phyloP scores from a whole-genome alignment of 2,329 filamentous ascomycete species.

The Metarhizium brunneum region DNA sequence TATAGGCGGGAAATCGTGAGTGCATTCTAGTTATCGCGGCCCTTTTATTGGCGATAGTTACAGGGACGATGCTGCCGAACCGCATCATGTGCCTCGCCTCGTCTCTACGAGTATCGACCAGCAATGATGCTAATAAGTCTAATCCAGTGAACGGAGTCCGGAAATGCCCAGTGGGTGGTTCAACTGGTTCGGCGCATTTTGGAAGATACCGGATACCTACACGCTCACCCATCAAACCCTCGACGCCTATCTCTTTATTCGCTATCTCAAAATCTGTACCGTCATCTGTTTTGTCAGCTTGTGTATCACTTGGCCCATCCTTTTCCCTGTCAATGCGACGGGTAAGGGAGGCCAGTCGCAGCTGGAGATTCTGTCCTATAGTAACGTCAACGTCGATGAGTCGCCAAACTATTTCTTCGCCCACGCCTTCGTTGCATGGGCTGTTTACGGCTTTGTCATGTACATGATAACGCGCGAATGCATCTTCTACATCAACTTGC shows the following conservation, averaged over 20 bases:
- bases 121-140: background rate
- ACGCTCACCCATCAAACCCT: constrained; percentile 80
- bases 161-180: constrained; percentile 46
- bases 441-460: constrained; percentile 81
- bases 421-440: constrained; percentile 70
- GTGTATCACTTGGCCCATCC: constrained; percentile 74
- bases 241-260: constrained; percentile 80
- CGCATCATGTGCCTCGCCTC: background rate
- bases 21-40: background rate
- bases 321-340: constrained; percentile 77
- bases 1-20: constrained; percentile 40
- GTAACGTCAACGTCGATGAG: constrained; percentile 37
- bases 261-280: constrained; percentile 69
- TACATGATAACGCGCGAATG: constrained; percentile 83
- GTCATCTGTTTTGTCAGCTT: constrained; percentile 74
- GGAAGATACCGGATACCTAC: constrained; percentile 62
- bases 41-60: no score
- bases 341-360: constrained; percentile 58
- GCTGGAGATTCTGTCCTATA: constrained; percentile 41
- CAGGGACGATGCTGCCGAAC: background rate
- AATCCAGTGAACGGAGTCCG: constrained; percentile 43
- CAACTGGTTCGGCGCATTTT: constrained; percentile 54
- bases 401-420: constrained; percentile 63
- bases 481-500: constrained; percentile 87
- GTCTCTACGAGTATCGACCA: background rate